Base-by-base conservation (phyloP, 1,139 yeast species). In the Blastobotrys elegans region DNA sequence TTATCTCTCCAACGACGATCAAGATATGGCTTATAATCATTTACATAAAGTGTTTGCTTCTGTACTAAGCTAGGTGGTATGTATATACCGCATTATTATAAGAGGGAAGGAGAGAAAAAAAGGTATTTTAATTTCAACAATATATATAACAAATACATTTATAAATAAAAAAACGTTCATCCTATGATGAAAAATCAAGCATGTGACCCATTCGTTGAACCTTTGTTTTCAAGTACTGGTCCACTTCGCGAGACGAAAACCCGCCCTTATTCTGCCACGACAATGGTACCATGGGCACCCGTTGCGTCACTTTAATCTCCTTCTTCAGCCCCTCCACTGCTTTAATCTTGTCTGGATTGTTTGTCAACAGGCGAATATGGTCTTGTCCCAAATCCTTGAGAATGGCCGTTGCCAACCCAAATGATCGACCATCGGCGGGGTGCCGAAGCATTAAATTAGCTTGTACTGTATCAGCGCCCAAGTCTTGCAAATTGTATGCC, bases 401-500 rank as follows among this genome's bases (percentile, higher is more conserved):
- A 40, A 94, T 94, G 4, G 97, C 94, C 4, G 97, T 92, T 4
- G 98, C 98, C 53, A 94, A 72, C 0, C 94, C 82, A 63, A 92
- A 94, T 46, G 90, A 84, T 58, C 99, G 78, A 14, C 88, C 96
- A 66, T 94, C 98, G 0, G 97, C 97, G 2, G 98, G 98, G 63
- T 94, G 98, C 58, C 96, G 79, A 56, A 94, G 75, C 70, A 94
- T 67, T 54, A 94, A 71, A 67, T 94, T 94, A 13, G 98, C 98
- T 65, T 90, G 95, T 10, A 94, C 97, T 0, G 98, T 94, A 66
- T 94, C 98, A 5, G 97, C 97, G 8, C 99, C 99, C 51, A 94
- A 74, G 67, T 94, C 99, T 69, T 94, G 98, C 56, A 94, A 72
- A 63, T 94, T 94, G 68, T 94, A 94, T 1, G 98, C 98, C 69